These are phyloP conservation scores for Plicaturopsis crispa DNA, from an alignment of 768 basidiomycete species.

Conservation along the genomic window DNA sequence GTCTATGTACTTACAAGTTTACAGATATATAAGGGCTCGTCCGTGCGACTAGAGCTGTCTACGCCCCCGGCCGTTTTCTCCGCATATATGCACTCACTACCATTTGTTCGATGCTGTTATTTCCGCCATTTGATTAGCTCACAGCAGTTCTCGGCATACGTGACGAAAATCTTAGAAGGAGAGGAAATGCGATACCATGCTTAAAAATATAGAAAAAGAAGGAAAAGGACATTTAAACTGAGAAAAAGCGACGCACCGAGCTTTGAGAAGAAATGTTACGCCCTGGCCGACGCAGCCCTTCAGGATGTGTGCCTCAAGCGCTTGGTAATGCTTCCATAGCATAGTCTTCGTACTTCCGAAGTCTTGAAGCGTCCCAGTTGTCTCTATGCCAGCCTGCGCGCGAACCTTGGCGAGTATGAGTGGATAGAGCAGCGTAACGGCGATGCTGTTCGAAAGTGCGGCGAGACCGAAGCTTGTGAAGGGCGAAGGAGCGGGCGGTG, in stretches of 20 bases:
- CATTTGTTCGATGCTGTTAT: too few relatives aligned
- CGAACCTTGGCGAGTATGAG: conserved; percentile 55
- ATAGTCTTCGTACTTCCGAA: conserved; percentile 8
- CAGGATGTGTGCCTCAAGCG: conserved; percentile 38
- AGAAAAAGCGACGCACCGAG: conserved; percentile 24
- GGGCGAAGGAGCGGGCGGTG: conserved; percentile 35
- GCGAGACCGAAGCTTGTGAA: background rate
- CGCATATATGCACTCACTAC: too few relatives aligned
- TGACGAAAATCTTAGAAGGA: too few relatives aligned
- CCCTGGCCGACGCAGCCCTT: conserved; percentile 54
- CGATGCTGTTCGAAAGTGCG: conserved; percentile 13
- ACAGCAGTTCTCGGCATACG: too few relatives aligned
- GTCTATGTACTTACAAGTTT: too few relatives aligned
- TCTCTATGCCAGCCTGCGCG: conserved; percentile 26
- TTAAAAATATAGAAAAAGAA: too few relatives aligned
- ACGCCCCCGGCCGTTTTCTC: too few relatives aligned
- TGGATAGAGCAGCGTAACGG: conserved; percentile 43
- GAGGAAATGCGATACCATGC: too few relatives aligned
- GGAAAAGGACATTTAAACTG: too few relatives aligned
- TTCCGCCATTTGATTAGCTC: too few relatives aligned
- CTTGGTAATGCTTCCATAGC: conserved; percentile 35
- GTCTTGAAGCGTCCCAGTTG: conserved; percentile 6
- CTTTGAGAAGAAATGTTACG: conserved; percentile 51
- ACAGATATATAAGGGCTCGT: too few relatives aligned
- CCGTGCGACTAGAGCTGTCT: too few relatives aligned